phyloP scores from a whole-genome alignment of 441 rosid genomes.

The Viola pubescens region DNA sequence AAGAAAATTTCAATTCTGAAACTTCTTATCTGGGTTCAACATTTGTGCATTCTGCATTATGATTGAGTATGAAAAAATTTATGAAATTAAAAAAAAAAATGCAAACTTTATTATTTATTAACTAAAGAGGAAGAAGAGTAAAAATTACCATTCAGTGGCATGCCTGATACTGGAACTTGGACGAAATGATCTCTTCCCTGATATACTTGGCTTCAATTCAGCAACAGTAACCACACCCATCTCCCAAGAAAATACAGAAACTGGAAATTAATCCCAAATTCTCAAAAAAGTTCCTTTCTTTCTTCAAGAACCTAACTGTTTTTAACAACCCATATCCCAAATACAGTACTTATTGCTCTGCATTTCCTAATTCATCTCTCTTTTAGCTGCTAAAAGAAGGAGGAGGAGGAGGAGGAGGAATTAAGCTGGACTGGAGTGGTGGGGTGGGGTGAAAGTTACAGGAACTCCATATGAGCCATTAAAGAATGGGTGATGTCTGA shows the following conservation, averaged over 20 bases:
- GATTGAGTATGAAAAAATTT: too few relatives aligned
- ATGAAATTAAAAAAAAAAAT: too few relatives aligned
- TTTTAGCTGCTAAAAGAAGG: conserved; percentile 6
- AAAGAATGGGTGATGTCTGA: conserved; percentile 30
- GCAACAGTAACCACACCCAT: conserved; percentile 83
- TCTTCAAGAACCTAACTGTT: conserved; percentile 20
- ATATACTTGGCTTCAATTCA: conserved; percentile 76
- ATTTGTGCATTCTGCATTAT: too few relatives aligned
- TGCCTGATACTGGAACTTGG: conserved; percentile 79
- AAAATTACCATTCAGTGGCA: conserved; percentile 81
- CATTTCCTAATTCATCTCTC: conserved; percentile 6
- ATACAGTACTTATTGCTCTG: conserved; percentile 17
- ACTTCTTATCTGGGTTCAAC: too few relatives aligned
- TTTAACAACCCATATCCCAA: conserved; percentile 18
- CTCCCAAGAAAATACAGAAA: conserved; percentile 15
- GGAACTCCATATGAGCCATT: conserved; percentile 37
- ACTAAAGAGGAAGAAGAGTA: too few relatives aligned
- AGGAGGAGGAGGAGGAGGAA: conserved; percentile 15
- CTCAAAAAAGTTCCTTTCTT: conserved; percentile 10
- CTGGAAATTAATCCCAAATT: conserved; percentile 8
- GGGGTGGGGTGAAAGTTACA: conserved; percentile 31
- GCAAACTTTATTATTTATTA: too few relatives aligned
- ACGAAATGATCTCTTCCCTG: conserved; percentile 86
- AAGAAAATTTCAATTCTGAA: too few relatives aligned
- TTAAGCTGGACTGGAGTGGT: not conserved